These are phyloP conservation scores for Mentha longifolia DNA, from an alignment of 257 asterid genomes.

Conservation along the genomic window DNA sequence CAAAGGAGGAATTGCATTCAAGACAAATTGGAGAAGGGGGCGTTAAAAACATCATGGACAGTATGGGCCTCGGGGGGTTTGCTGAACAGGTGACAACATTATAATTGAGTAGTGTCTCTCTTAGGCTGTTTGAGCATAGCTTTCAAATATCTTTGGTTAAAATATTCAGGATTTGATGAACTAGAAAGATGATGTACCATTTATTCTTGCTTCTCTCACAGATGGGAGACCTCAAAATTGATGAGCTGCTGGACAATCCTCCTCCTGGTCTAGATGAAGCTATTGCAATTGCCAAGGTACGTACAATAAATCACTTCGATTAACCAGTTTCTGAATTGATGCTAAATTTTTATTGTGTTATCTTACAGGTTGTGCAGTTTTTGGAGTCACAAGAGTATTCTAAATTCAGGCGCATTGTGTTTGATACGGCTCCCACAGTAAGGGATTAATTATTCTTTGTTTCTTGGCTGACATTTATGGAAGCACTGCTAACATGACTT, in stretches of 20 bases:
- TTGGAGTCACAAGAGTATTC: slow-evolving; percentile 66
- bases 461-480: slow-evolving; percentile 22
- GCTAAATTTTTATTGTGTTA: background rate
- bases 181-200: slow-evolving; percentile 13
- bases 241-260: slow-evolving; percentile 71
- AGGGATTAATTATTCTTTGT: slow-evolving; percentile 36
- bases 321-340: background rate
- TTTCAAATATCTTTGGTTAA: background rate
- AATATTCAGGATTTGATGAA: background rate
- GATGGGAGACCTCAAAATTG: slow-evolving; percentile 74
- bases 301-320: slow-evolving; percentile 14
- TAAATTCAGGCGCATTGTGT: slow-evolving; percentile 63
- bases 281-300: slow-evolving; percentile 74
- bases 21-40: slow-evolving; percentile 47
- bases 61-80: slow-evolving; percentile 73
- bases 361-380: slow-evolving; percentile 66
- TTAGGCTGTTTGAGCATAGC: background rate
- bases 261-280: slow-evolving; percentile 85
- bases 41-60: slow-evolving; percentile 59
- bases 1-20: slow-evolving; percentile 58
- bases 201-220: slow-evolving; percentile 31
- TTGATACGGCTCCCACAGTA: slow-evolving; percentile 85
- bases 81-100: slow-evolving; percentile 58
- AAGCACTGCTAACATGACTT: slow-evolving; percentile 18
- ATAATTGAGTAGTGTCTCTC: background rate